Conservation (phyloP, 73 alveolate species). For the Paramecium tetraurelia region DNA sequence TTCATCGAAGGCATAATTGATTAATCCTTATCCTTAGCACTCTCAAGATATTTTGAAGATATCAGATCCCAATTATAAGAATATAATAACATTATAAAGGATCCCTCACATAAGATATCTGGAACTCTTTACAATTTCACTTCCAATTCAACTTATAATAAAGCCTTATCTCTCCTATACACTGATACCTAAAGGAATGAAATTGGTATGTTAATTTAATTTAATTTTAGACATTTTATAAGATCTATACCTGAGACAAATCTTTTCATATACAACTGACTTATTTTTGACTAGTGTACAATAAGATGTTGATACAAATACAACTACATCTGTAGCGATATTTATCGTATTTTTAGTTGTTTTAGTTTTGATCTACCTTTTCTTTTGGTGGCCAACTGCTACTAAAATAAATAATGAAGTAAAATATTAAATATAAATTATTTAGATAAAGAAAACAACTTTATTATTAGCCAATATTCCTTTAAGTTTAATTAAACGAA, state of each 20-base stretch:
- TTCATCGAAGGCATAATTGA: not conserved
- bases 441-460: not conserved
- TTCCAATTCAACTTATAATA: not conserved
- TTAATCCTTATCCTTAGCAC: slow-evolving; percentile 18
- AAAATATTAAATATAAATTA: not conserved
- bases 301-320: not conserved
- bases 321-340: not conserved
- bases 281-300: not conserved
- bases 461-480: not conserved
- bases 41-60: slow-evolving; percentile 25
- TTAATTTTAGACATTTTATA: not conserved
- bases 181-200: not conserved
- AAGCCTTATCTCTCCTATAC: not conserved
- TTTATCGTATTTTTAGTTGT: slow-evolving; percentile 21
- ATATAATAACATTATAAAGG: not conserved
- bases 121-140: not conserved
- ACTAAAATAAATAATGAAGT: slow-evolving; percentile 36
- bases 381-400: slow-evolving; percentile 41
- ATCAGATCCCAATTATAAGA: not conserved
- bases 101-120: not conserved
- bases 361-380: not conserved
- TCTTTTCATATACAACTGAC: not conserved
- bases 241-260: not conserved
- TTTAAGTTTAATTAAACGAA: not conserved
- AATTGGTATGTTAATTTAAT: not conserved